These are phyloP conservation scores for Colletotrichum orbiculare DNA, from an alignment of 2,329 filamentous ascomycete species.

Conservation along the genomic window DNA sequence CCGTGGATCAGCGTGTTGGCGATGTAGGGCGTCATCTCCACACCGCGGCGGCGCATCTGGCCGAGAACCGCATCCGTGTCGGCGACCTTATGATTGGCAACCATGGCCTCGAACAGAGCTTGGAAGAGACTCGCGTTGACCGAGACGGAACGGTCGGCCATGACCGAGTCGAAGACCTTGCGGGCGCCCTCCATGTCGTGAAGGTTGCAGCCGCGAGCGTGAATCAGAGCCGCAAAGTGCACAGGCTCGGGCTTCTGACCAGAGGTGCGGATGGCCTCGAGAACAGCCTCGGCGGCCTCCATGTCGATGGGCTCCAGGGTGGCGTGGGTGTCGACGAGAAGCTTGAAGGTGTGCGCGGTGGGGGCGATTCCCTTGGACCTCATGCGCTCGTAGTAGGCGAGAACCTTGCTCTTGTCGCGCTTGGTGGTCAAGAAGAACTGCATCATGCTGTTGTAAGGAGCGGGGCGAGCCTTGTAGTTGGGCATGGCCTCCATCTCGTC, in stretches of 20 bases:
- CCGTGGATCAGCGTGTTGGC: constrained; percentile 98
- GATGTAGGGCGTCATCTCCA: constrained; percentile 96
- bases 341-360: constrained; percentile 96
- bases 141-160: constrained; percentile 73
- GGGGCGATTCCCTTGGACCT: constrained; percentile 85
- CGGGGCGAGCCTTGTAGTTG: constrained; percentile 97
- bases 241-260: constrained; percentile 88
- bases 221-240: constrained; percentile 94
- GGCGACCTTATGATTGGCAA: constrained; percentile 88
- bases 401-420: constrained; percentile 92
- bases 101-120: constrained; percentile 96
- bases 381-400: constrained; percentile 97
- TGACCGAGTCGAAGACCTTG: constrained; percentile 83
- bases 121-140: constrained; percentile 92
- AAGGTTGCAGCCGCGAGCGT: constrained; percentile 92
- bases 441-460: constrained; percentile 99
- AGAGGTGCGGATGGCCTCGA: constrained; percentile 79
- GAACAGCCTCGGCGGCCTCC: constrained; percentile 84
- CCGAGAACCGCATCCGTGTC: constrained; percentile 79
- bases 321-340: constrained; percentile 94
- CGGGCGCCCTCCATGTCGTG: constrained; percentile 90
- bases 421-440: constrained; percentile 99
- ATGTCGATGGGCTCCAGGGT: constrained; percentile 93
- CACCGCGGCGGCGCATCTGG: constrained; percentile 78
- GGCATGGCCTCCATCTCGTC: constrained; percentile 99